Conservation (phyloP, 2,329 filamentous ascomycete species). For the Aspergillus hiratsukae region DNA sequence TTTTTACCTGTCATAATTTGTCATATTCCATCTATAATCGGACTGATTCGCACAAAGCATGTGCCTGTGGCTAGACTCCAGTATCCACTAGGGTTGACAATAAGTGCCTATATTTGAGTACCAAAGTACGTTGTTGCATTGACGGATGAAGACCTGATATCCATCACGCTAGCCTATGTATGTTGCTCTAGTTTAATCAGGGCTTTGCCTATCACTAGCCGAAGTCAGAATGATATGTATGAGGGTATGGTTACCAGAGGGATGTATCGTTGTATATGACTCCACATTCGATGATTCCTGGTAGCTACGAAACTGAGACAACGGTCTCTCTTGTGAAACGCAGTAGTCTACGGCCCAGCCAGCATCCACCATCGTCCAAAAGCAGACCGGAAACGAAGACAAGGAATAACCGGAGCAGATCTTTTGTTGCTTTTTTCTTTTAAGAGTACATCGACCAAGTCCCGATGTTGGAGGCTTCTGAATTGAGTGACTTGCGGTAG, state of each 20-base stretch:
- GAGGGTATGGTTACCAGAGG: neutral
- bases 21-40: neutral
- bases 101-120: neutral
- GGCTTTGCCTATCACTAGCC: no score
- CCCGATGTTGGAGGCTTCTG: neutral
- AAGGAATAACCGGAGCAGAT: conserved; percentile 2
- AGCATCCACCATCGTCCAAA: neutral
- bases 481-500: neutral
- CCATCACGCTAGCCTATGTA: neutral
- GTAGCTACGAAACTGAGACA: neutral
- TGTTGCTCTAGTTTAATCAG: neutral
- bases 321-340: neutral
- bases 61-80: neutral
- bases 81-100: neutral
- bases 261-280: no score
- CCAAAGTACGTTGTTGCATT: neutral
- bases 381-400: neutral
- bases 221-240: no score
- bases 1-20: neutral
- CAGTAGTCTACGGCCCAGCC: neutral
- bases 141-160: neutral
- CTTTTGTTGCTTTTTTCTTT: neutral
- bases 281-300: no score
- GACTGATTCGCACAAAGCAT: neutral
- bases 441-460: neutral